Evolutionary conservation across 2,329 filamentous ascomycete genomes (phyloP), one percentile per base, ranked within the genome.

Genomic region (Xylariaceae sp.): DNA sequence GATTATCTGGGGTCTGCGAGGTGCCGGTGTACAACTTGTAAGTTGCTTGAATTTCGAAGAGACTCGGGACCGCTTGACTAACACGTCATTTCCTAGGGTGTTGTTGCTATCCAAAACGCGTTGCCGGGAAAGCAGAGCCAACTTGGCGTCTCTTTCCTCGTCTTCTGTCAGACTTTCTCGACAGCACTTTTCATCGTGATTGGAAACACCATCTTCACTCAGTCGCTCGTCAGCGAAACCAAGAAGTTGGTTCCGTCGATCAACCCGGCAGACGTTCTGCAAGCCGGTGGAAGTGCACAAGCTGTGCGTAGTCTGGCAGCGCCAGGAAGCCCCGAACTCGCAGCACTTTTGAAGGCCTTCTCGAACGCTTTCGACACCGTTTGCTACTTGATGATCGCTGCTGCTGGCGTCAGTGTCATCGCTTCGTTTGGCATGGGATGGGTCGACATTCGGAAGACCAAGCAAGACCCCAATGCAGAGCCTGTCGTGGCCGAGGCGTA

Each of bases 21-120:
- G 71, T 8, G 49, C 57, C 2, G 69, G 67, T 7, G 63, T 69
- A 47, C 70, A 73, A 51, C 59, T 68, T 30, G 66, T 67, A 52
- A 53, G 62, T 64, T 23, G 11, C 4, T 2, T 6, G 41, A n/a
- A 5, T 45, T 45, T 15, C 41, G 11, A 45, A 30, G 41, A 45
- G 2, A 4, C 9, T n/a, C 41, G 13, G 10, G 13, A 45, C n/a
- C n/a, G 11, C 11, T 39, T 11, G 17, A 37, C 54, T 63, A 52
- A 61, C 51, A 2, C 15, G 18, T 54, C 10, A 8, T 18, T 9
- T 15, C 11, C 18, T 45, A 70, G 68, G 61, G 53, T 18, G 13
- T 73, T 11, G 55, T 71, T 6, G 69, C 70, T 10, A 61, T 71
- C 6, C 71, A 73, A 55, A 68, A 71, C 50, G 63, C 65, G 8